Conservation (phyloP, 768 basidiomycete species). For the Suillus placidus region DNA sequence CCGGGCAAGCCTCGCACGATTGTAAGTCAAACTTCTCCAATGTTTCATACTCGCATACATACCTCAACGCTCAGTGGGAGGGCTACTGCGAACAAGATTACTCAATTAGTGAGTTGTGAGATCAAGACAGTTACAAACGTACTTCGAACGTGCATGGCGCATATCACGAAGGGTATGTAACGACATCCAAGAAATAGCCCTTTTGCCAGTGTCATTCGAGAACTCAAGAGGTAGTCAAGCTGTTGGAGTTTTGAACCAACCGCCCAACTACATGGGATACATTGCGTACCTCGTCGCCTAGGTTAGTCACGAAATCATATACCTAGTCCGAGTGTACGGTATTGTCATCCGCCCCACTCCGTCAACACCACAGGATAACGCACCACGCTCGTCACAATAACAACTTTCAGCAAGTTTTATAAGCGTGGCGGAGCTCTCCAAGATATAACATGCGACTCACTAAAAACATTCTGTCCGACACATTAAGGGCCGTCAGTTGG, state of each 20-base stretch:
- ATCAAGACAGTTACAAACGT: background rate
- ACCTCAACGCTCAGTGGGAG: background rate
- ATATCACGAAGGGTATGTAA: background rate
- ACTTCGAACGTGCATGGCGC: background rate
- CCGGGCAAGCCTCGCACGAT: background rate
- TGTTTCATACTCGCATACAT: background rate
- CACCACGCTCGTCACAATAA: background rate
- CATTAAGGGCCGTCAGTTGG: background rate
- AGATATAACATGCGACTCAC: background rate
- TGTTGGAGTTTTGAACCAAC: background rate
- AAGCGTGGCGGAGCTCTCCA: background rate
- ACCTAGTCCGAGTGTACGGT: background rate
- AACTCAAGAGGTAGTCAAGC: background rate
- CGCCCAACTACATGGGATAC: background rate
- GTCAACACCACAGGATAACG: background rate
- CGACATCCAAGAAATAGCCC: constrained; percentile 4
- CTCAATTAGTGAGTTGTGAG: background rate
- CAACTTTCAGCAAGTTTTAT: background rate
- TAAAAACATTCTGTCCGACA: background rate
- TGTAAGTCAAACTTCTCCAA: background rate
- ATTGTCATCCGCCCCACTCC: background rate
- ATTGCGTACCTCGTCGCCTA: background rate
- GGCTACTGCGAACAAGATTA: background rate
- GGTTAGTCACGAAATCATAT: constrained; percentile 1
- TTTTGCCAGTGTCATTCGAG: background rate